Conservation (phyloP, 2,329 filamentous ascomycete genomes). For the Scedosporium minutisporum region DNA sequence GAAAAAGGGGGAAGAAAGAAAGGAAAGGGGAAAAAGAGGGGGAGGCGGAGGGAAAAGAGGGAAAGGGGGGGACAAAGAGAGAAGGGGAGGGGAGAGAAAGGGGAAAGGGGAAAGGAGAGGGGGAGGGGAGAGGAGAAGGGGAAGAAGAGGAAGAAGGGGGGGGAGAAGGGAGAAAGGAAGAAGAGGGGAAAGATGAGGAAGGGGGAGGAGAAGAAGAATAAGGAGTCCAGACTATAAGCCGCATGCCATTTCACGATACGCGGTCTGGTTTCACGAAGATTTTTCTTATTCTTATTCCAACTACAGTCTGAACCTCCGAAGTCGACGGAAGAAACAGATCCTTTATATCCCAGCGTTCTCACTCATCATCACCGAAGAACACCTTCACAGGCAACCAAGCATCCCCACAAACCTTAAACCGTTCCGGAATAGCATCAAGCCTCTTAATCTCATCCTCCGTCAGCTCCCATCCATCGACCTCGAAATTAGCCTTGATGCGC, state of each 20-base stretch:
- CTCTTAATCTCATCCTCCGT: constrained; percentile 61
- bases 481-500: constrained; percentile 68
- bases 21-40: constrained; percentile 31
- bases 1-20: constrained; percentile 62
- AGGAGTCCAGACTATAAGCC: constrained; percentile 1
- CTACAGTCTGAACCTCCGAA: background rate
- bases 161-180: constrained; percentile 19
- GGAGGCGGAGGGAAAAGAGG: constrained; percentile 40
- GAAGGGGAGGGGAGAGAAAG: constrained; percentile 21
- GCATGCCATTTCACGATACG: too few species aligned
- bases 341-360: constrained; percentile 17
- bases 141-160: constrained; percentile 49
- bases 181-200: too few species aligned
- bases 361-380: constrained; percentile 78
- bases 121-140: constrained; percentile 41
- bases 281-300: constrained; percentile 2
- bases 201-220: background rate
- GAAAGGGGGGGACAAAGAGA: constrained; percentile 48
- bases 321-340: too few species aligned
- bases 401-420: constrained; percentile 78
- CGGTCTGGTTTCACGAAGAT: background rate
- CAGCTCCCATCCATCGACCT: constrained; percentile 64
- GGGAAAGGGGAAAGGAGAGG: too few species aligned
- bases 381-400: constrained; percentile 66
- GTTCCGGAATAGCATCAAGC: constrained; percentile 58